phyloP scores from a whole-genome alignment of 768 basidiomycete species.

The Xerocomellus dryophilus region DNA sequence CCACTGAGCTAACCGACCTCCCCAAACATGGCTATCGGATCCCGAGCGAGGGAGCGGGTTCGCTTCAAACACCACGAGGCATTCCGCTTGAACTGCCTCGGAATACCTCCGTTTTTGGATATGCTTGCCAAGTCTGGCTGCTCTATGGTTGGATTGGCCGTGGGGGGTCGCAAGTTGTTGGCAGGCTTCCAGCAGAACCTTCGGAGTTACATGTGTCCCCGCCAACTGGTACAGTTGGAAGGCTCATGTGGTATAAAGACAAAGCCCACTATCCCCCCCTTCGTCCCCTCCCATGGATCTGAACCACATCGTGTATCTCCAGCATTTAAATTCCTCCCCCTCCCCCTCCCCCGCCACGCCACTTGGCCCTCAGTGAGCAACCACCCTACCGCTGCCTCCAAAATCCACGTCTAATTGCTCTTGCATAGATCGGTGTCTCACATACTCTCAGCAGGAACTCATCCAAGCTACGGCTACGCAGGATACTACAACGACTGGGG shows the following conservation, averaged over 20 bases:
- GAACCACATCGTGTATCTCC: too few species aligned
- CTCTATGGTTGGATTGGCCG: background rate
- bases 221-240: slow-evolving; percentile 12
- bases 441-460: too few species aligned
- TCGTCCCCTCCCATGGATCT: background rate
- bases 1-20: background rate
- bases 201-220: background rate
- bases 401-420: background rate
- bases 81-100: background rate
- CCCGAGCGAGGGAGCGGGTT: background rate
- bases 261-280: too few species aligned
- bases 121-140: background rate
- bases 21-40: background rate
- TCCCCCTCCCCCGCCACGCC: background rate
- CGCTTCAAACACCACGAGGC: too few species aligned
- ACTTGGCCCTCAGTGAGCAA: background rate
- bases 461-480: too few species aligned
- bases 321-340: accelerated
- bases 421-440: background rate
- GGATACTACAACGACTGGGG: slow-evolving; percentile 1
- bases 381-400: too few species aligned
- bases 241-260: background rate
- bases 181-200: slow-evolving; percentile 1
- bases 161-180: background rate
- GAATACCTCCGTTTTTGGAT: background rate